Evolutionary conservation across 306 rosid genomes (phyloP).

Genomic region (Urtica urens): DNA sequence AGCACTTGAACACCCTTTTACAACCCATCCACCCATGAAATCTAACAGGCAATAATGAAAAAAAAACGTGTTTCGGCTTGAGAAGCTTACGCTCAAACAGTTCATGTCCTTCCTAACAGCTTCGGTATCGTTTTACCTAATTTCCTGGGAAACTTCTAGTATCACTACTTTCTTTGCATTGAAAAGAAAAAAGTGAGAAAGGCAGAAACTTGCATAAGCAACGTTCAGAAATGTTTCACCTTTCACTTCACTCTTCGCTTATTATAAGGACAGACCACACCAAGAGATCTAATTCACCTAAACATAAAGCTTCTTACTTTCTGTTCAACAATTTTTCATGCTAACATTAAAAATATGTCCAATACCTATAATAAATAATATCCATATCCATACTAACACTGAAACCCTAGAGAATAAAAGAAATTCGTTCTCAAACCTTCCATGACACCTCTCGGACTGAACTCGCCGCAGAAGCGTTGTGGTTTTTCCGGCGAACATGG

Average conservation of each 20-base stretch:
- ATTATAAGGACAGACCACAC: neutral
- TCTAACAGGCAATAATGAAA: neutral
- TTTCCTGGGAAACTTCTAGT: too few species aligned
- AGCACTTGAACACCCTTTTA: conserved; percentile 1
- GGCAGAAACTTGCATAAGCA: too few species aligned
- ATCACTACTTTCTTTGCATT: too few species aligned
- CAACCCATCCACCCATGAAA: conserved; percentile 8
- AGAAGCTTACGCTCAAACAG: neutral
- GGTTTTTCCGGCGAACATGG: conserved; percentile 92
- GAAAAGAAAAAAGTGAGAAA: too few species aligned
- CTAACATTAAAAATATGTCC: neutral
- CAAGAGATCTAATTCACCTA: neutral
- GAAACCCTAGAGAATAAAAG: neutral
- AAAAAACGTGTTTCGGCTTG: too few species aligned
- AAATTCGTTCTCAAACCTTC: conserved; percentile 39
- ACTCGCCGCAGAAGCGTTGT: conserved; percentile 70
- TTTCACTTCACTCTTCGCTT: too few species aligned
- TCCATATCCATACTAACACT: neutral
- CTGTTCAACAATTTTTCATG: neutral
- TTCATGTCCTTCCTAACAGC: neutral
- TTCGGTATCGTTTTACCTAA: too few species aligned
- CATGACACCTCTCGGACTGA: conserved; percentile 49
- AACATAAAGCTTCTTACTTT: conserved; percentile 2
- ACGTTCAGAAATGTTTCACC: too few species aligned
- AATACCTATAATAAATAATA: neutral